These are phyloP conservation scores for Pythium grandisporangium DNA, from an alignment of 352 stramenopile genomes.

Conservation along the genomic window DNA sequence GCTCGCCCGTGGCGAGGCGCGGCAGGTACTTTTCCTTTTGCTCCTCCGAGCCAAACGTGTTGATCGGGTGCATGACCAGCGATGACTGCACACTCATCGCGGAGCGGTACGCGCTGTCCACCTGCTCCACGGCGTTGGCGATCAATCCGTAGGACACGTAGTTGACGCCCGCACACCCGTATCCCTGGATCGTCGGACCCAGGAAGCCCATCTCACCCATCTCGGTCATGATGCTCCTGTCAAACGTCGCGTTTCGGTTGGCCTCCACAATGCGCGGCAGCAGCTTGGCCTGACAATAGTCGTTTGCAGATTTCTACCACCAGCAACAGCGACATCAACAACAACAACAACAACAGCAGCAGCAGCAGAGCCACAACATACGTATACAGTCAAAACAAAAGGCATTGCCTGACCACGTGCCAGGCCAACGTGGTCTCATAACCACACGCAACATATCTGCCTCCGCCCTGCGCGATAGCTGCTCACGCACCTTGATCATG, in stretches of 20 bases:
- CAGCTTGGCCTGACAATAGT: slow-evolving; percentile 93
- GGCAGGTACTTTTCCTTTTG: slow-evolving; percentile 95
- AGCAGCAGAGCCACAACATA: slow-evolving; percentile 1
- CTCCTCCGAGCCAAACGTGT: slow-evolving; percentile 94
- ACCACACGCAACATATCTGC: not conserved
- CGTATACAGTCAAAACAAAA: not conserved
- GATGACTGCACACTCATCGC: slow-evolving; percentile 97
- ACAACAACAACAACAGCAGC: too few species aligned
- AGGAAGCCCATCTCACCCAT: slow-evolving; percentile 93
- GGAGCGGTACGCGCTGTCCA: slow-evolving; percentile 96
- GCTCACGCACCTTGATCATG: slow-evolving; percentile 74
- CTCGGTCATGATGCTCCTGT: slow-evolving; percentile 92
- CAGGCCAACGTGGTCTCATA: not conserved
- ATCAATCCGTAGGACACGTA: slow-evolving; percentile 98
- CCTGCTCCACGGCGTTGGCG: slow-evolving; percentile 93
- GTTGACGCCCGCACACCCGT: slow-evolving; percentile 91
- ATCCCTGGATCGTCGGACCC: slow-evolving; percentile 91
- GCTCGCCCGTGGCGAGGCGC: slow-evolving; percentile 88
- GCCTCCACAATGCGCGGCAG: slow-evolving; percentile 90
- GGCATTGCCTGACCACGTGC: too few species aligned
- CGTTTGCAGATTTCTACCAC: slow-evolving; percentile 80
- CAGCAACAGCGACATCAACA: not conserved
- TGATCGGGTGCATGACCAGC: slow-evolving; percentile 98
- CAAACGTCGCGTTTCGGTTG: slow-evolving; percentile 93
- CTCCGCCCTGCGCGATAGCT: not conserved